These are phyloP conservation scores for Boletellus deceptivus DNA, from an alignment of 1,284 basidiomycete genomes.

Conservation along the genomic window DNA sequence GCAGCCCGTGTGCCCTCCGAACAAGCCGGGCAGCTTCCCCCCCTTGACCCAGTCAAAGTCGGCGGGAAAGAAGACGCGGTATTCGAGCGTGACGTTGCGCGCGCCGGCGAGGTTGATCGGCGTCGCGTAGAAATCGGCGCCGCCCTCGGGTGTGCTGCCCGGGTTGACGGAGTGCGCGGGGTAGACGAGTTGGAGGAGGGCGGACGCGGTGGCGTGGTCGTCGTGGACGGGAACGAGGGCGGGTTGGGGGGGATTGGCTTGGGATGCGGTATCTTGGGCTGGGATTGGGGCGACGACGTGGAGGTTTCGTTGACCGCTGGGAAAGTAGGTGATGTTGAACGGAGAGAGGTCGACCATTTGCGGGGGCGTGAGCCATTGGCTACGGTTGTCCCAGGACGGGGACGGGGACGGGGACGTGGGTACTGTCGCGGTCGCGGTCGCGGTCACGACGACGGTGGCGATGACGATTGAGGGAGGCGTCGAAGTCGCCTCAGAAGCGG, in stretches of 20 bases:
- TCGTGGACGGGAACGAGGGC: neutral
- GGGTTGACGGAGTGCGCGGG: constrained; percentile 67
- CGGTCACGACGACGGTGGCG: constrained; percentile 27
- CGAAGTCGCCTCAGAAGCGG: constrained; percentile 7
- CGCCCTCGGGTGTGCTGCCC: constrained; percentile 53
- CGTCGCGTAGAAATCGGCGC: constrained; percentile 67
- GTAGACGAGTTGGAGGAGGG: constrained; percentile 58
- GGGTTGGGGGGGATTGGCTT: constrained; percentile 7
- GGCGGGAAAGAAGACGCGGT: constrained; percentile 63
- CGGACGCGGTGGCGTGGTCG: constrained; percentile 29
- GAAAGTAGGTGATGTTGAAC: constrained; percentile 60
- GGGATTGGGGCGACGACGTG: constrained; percentile 52
- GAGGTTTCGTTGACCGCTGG: constrained; percentile 56
- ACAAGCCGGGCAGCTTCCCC: constrained; percentile 72
- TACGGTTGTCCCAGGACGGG: constrained; percentile 20
- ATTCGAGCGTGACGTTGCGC: constrained; percentile 53
- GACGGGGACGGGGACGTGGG: constrained; percentile 11
- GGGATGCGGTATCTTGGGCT: constrained; percentile 30
- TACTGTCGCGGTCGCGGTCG: constrained; percentile 16
- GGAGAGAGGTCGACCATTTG: constrained; percentile 55
- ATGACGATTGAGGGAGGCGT: constrained; percentile 11
- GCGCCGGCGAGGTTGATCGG: constrained; percentile 52
- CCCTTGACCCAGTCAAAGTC: constrained; percentile 68
- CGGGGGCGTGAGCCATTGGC: constrained; percentile 50
- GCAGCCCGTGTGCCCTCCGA: constrained; percentile 64